phyloP scores from a whole-genome alignment of 2,329 filamentous ascomycete species.

The Phyllachora maydis region DNA sequence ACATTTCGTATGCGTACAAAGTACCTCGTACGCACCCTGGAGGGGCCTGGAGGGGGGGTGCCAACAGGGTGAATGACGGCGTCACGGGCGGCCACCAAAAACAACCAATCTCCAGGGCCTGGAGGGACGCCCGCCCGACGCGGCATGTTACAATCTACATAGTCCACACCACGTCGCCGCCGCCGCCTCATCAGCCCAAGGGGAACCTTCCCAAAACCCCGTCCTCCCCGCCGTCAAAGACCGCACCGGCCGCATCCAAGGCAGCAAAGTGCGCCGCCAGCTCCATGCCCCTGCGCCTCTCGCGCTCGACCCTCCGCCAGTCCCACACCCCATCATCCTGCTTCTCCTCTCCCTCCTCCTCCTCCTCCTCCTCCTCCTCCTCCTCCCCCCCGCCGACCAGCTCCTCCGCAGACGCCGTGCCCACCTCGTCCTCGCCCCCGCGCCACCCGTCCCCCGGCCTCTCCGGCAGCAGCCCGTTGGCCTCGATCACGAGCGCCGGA shows the following conservation, averaged over 20 bases:
- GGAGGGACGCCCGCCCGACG: too few species aligned
- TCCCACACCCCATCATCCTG: too few species aligned
- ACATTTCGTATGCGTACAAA: too few species aligned
- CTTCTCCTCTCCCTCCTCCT: too few species aligned
- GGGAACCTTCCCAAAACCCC: conserved; percentile 29
- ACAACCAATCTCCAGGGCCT: too few species aligned
- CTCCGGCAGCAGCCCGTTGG: conserved; percentile 53
- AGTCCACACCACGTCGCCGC: too few species aligned
- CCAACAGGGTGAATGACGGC: too few species aligned
- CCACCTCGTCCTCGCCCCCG: conserved; percentile 19
- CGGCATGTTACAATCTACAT: too few species aligned
- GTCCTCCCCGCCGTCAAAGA: conserved; percentile 30
- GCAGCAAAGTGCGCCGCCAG: conserved; percentile 33
- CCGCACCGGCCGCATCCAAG: conserved; percentile 28
- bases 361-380: conserved; percentile 12
- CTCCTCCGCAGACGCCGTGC: conserved; percentile 17
- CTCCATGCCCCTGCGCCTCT: conserved; percentile 32
- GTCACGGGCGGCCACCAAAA: too few species aligned
- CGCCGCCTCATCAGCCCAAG: too few species aligned
- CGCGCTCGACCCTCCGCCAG: conserved; percentile 34
- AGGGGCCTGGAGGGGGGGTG: too few species aligned
- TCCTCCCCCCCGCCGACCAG: conserved; percentile 15
- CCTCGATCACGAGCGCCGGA: conserved; percentile 53
- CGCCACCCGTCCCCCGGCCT: conserved; percentile 49
- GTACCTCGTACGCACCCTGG: too few species aligned